Conservation (phyloP, 2,329 filamentous ascomycete genomes). For the Aurifilum marmelostoma region DNA sequence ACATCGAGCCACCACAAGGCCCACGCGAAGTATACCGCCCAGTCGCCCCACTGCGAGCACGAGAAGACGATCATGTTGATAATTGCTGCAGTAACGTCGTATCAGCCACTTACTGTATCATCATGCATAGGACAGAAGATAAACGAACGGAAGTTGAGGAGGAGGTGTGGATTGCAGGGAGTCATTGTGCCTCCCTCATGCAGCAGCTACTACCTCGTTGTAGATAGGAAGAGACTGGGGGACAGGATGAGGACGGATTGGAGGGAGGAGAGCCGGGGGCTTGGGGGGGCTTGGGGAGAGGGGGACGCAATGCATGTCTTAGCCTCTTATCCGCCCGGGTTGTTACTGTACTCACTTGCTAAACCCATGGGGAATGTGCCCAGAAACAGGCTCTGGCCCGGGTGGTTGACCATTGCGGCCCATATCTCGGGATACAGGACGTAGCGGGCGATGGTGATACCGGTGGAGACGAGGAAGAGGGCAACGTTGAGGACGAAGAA, state of each 20-base stretch:
- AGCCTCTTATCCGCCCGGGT: neutral
- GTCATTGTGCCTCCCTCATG: neutral
- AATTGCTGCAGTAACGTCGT: conserved; percentile 42
- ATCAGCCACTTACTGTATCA: conserved; percentile 1
- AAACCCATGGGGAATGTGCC: conserved; percentile 44
- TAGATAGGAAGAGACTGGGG: neutral
- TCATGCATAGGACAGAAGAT: neutral
- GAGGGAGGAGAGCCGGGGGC: too few species aligned
- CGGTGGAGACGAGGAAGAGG: conserved; percentile 55
- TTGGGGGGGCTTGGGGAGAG: too few species aligned
- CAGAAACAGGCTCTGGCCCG: conserved; percentile 64
- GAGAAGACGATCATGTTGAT: conserved; percentile 62
- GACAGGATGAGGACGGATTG: neutral
- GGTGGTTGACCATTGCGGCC: conserved; percentile 62
- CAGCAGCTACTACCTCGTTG: neutral
- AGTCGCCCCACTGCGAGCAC: conserved; percentile 62
- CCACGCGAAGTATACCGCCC: conserved; percentile 55
- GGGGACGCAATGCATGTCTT: neutral
- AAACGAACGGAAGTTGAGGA: too few species aligned
- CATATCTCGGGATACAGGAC: conserved; percentile 64
- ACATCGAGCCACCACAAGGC: conserved; percentile 57
- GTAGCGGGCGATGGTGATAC: conserved; percentile 60
- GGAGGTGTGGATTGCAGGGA: neutral
- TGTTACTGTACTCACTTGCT: conserved; percentile 8
- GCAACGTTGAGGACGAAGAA: conserved; percentile 60